These are phyloP conservation scores for Lomentospora prolificans DNA, from an alignment of 2,329 filamentous ascomycete species.

Conservation along the genomic window DNA sequence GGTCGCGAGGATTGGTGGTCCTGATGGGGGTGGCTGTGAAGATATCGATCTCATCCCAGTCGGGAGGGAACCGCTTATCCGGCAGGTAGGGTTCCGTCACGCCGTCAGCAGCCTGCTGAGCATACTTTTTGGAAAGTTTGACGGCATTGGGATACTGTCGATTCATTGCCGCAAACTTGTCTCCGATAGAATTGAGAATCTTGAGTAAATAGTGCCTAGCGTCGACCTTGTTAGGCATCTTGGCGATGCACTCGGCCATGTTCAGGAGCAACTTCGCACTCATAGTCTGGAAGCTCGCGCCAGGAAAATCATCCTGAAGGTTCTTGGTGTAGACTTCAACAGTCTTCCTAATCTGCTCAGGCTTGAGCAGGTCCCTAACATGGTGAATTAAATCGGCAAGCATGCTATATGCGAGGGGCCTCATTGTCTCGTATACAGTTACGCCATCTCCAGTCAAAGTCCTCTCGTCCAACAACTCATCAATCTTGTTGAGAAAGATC, in stretches of 20 bases:
- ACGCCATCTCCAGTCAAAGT: conserved; percentile 92
- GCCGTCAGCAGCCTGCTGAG: conserved; percentile 54
- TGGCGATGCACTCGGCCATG: conserved; percentile 96
- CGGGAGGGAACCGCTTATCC: conserved; percentile 68
- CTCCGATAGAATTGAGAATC: conserved; percentile 94
- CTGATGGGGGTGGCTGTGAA: conserved; percentile 96
- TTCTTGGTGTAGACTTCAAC: conserved; percentile 97
- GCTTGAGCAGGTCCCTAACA: conserved; percentile 77
- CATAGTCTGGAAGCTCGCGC: conserved; percentile 99
- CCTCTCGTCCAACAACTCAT: conserved; percentile 86
- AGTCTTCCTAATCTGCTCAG: conserved; percentile 88
- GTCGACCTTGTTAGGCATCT: conserved; percentile 85
- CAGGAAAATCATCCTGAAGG: conserved; percentile 88
- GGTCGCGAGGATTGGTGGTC: conserved; percentile 72
- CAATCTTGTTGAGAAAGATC: conserved; percentile 89
- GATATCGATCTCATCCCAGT: conserved; percentile 98
- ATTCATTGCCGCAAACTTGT: conserved; percentile 98
- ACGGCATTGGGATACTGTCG: conserved; percentile 89
- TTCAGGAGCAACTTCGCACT: conserved; percentile 94
- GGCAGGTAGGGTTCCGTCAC: conserved; percentile 71
- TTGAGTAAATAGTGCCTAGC: conserved; percentile 92
- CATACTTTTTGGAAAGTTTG: conserved; percentile 75
- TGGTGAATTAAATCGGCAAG: conserved; percentile 96
- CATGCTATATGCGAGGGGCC: conserved; percentile 95
- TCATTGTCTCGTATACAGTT: conserved; percentile 93